phyloP scores from a whole-genome alignment of 1,284 basidiomycete species.

The Ganoderma boninense region DNA sequence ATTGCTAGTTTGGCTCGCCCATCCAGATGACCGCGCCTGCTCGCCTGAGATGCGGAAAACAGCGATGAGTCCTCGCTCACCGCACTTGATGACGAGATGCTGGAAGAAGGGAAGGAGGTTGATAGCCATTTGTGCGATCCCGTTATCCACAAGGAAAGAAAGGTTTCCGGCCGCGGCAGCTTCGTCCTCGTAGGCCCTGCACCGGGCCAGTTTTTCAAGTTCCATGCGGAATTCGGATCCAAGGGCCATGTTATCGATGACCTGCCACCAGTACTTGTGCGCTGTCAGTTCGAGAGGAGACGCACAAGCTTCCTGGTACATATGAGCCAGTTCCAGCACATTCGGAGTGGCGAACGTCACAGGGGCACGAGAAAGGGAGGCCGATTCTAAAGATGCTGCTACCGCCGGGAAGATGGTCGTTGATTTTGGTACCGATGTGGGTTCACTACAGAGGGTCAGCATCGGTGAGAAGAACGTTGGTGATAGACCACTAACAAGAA shows the following conservation, averaged over 20 bases:
- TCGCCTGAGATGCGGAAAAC: slow-evolving; percentile 63
- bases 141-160: slow-evolving; percentile 71
- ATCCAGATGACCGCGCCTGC: slow-evolving; percentile 50
- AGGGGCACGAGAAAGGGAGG: slow-evolving; percentile 46
- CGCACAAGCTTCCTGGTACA: slow-evolving; percentile 63
- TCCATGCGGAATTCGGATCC: slow-evolving; percentile 70
- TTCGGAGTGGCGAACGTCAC: slow-evolving; percentile 84
- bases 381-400: slow-evolving; percentile 42
- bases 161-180: slow-evolving; percentile 55
- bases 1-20: slow-evolving; percentile 59
- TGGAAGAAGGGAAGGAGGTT: slow-evolving; percentile 84
- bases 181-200: slow-evolving; percentile 47
- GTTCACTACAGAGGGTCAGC: slow-evolving; percentile 62
- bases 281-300: slow-evolving; percentile 59
- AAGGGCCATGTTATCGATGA: slow-evolving; percentile 68
- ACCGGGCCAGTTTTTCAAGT: slow-evolving; percentile 65
- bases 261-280: slow-evolving; percentile 68
- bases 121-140: slow-evolving; percentile 81
- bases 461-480: background rate
- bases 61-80: slow-evolving; percentile 70
- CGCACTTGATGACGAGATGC: slow-evolving; percentile 86
- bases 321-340: slow-evolving; percentile 73
- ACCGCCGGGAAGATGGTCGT: slow-evolving; percentile 75
- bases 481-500: slow-evolving; percentile 27
- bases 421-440: slow-evolving; percentile 88